A percentile compares a stretch with the other conserved stretches of the same genome.
phyloP scores from a whole-genome alignment of 1,284 basidiomycete species.

The Cryptococcus maquisensis region DNA sequence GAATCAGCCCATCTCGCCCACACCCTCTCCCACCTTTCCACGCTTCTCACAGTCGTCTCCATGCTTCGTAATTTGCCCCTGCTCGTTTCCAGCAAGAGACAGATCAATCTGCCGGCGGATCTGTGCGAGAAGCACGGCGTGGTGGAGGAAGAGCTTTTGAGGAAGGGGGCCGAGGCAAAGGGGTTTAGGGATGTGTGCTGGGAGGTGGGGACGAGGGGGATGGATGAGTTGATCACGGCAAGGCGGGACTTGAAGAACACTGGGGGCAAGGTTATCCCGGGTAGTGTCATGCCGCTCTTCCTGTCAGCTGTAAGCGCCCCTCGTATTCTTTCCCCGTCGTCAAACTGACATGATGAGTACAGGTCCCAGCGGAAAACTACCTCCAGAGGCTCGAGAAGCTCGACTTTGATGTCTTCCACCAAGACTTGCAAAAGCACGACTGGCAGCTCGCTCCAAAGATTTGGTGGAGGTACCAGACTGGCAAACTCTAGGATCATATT shows the following conservation, averaged over 20 bases:
- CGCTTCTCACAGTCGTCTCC: slow-evolving; percentile 50
- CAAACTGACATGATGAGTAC: neutral
- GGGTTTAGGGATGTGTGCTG: slow-evolving; percentile 64
- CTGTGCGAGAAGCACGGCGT: slow-evolving; percentile 74
- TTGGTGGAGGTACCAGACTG: slow-evolving; percentile 61
- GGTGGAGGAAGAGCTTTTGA: slow-evolving; percentile 80
- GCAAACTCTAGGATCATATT: slow-evolving; percentile 37
- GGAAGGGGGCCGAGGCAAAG: slow-evolving; percentile 60
- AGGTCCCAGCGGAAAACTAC: slow-evolving; percentile 73
- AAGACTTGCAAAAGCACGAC: slow-evolving; percentile 64
- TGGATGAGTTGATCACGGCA: slow-evolving; percentile 84
- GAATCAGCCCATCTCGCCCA: slow-evolving; percentile 65
- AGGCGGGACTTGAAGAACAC: slow-evolving; percentile 67
- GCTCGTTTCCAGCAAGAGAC: slow-evolving; percentile 62
- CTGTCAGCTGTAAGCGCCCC: slow-evolving; percentile 63
- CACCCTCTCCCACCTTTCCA: slow-evolving; percentile 57
- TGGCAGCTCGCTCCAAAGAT: slow-evolving; percentile 84
- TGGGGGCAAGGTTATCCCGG: slow-evolving; percentile 59
- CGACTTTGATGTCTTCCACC: slow-evolving; percentile 79
- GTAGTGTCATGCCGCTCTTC: slow-evolving; percentile 69
- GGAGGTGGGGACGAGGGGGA: slow-evolving; percentile 82
- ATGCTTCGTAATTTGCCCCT: slow-evolving; percentile 73
- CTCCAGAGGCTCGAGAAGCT: slow-evolving; percentile 68
- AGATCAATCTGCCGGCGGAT: slow-evolving; percentile 78
- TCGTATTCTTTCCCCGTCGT: slow-evolving; percentile 1